A percentile compares a stretch with the other conserved stretches of the same genome.
phyloP scores from a whole-genome alignment of 495 filamentous ascomycete species.

The Neurospora sp. region DNA sequence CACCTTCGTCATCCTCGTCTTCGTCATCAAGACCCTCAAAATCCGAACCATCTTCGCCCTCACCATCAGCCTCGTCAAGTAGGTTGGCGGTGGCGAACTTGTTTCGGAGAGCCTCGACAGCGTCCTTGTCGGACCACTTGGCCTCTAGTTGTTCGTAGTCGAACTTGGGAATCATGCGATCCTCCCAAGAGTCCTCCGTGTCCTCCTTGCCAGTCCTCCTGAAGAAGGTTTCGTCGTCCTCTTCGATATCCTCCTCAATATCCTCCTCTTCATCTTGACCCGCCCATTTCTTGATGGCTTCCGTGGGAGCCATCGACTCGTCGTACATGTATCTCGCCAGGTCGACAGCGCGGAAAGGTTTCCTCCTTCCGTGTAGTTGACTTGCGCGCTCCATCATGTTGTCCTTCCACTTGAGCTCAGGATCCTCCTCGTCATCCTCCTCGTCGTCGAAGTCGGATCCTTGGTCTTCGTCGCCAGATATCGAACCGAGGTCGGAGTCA shows the following conservation, averaged over 20 bases:
- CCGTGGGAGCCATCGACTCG: constrained; percentile 57
- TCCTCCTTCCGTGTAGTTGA: constrained; percentile 55
- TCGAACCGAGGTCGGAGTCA: constrained; percentile 88
- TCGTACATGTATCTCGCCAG: constrained; percentile 85
- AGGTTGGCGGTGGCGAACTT: constrained; percentile 66
- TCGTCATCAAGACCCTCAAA: constrained; percentile 45
- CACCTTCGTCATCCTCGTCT: constrained; percentile 78
- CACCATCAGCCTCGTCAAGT: constrained; percentile 38
- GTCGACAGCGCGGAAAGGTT: constrained; percentile 64
- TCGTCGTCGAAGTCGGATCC: constrained; percentile 38
- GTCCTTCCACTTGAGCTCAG: constrained; percentile 68
- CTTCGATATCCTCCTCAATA: constrained; percentile 41
- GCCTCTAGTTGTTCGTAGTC: constrained; percentile 71
- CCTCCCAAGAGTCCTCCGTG: constrained; percentile 54
- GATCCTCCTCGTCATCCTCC: constrained; percentile 57
- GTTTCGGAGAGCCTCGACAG: constrained; percentile 60
- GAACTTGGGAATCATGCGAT: constrained; percentile 65
- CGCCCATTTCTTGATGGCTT: constrained; percentile 70
- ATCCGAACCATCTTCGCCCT: constrained; percentile 35
- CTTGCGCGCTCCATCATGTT: constrained; percentile 71
- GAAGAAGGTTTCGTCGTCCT: constrained; percentile 74
- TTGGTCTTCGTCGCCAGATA: constrained; percentile 63
- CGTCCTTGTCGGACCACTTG: constrained; percentile 75
- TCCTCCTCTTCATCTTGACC: constrained; percentile 55
- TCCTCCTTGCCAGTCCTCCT: constrained; percentile 55